Conservation (phyloP, 1,284 basidiomycete genomes). For the Polyporus tsugae region DNA sequence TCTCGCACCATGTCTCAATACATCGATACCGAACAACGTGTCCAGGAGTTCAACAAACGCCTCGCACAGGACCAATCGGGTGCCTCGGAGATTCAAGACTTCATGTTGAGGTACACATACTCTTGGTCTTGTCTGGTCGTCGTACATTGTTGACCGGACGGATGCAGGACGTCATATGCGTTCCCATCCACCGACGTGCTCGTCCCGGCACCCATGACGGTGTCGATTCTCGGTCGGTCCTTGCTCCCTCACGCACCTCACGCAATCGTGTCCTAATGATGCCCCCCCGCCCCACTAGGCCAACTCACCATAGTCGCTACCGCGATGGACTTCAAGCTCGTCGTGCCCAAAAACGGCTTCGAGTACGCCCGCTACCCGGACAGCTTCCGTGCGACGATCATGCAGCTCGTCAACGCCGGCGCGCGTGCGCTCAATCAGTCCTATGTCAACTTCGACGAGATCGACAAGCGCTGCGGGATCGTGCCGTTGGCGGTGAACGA, state of each 20-base stretch:
- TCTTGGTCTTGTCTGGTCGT: background rate
- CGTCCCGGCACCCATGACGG: conserved; percentile 23
- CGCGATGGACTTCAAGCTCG: conserved; percentile 25
- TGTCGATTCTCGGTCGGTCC: conserved; percentile 16
- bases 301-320: conserved; percentile 23
- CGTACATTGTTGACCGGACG: background rate
- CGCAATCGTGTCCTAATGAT: too few species aligned
- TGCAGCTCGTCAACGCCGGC: conserved; percentile 24
- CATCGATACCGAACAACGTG: background rate
- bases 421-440: conserved; percentile 20
- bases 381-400: conserved; percentile 26
- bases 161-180: conserved; percentile 13
- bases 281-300: background rate
- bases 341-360: conserved; percentile 16
- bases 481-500: conserved; percentile 20
- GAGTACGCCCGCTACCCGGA: conserved; percentile 20
- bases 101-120: conserved; percentile 12
- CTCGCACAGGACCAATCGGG: conserved; percentile 17
- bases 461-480: conserved; percentile 20
- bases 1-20: background rate
- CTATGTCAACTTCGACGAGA: conserved; percentile 28
- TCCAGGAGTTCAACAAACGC: conserved; percentile 11
- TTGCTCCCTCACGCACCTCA: background rate
- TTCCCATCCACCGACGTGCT: conserved; percentile 24
- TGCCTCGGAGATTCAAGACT: conserved; percentile 20